phyloP scores from a whole-genome alignment of 352 stramenopile species.

The Phytophthora citricola region DNA sequence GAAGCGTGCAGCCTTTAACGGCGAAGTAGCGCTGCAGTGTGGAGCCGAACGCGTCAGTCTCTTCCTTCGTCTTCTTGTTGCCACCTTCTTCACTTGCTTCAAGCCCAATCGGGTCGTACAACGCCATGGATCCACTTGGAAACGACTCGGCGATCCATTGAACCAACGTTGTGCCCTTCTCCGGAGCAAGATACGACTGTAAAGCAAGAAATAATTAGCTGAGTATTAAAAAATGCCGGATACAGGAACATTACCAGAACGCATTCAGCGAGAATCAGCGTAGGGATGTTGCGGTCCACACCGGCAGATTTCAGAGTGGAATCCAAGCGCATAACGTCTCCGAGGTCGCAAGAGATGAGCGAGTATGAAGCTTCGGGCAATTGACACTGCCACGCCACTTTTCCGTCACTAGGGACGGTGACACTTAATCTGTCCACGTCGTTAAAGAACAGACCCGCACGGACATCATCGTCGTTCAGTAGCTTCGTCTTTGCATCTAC shows the following conservation, averaged over 20 bases:
- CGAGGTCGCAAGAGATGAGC: constrained; percentile 63
- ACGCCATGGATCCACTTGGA: constrained; percentile 44
- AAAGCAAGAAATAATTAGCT: constrained; percentile 3
- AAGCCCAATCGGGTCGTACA: constrained; percentile 73
- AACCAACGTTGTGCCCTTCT: constrained; percentile 56
- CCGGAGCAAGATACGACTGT: constrained; percentile 72
- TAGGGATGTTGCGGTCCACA: constrained; percentile 50
- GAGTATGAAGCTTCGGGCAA: constrained; percentile 46
- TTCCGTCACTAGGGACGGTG: background rate
- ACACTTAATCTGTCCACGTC: constrained; percentile 15
- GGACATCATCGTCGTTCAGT: constrained; percentile 37
- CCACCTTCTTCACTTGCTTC: constrained; percentile 16
- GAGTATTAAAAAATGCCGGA: background rate
- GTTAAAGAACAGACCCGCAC: constrained; percentile 36
- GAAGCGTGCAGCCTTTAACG: constrained; percentile 73
- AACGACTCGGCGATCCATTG: constrained; percentile 51
- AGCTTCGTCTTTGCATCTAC: constrained; percentile 54
- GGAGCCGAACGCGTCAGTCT: constrained; percentile 45
- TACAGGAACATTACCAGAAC: constrained; percentile 52
- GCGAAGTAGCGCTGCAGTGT: constrained; percentile 71
- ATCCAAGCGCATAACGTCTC: constrained; percentile 48
- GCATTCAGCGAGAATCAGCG: constrained; percentile 73
- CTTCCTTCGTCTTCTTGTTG: constrained; percentile 11
- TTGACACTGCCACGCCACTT: constrained; percentile 35
- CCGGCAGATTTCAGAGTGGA: constrained; percentile 28